Evolutionary conservation across 225 moss, liverwort and hornwort genomes (phyloP).

Genomic region (Ulota crispa): DNA sequence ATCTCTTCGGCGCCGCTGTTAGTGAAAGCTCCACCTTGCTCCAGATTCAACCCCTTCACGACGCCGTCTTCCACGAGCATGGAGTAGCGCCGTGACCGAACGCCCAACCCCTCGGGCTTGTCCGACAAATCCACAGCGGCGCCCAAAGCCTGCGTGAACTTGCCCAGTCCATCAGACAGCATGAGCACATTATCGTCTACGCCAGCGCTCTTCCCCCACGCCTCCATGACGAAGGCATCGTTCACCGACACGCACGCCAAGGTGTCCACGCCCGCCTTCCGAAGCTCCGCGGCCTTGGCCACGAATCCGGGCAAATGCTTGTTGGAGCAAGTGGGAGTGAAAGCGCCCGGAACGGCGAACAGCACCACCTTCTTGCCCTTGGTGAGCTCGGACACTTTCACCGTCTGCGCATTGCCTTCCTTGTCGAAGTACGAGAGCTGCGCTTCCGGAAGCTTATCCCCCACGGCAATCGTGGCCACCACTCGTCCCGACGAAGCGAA

Average conservation of each 20-base stretch:
- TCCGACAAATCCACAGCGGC: constrained; percentile 72
- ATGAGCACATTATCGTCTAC: constrained; percentile 79
- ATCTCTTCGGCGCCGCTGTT: constrained; percentile 84
- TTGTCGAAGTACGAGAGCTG: constrained; percentile 83
- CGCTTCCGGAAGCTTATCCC: constrained; percentile 80
- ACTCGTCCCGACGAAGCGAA: constrained; percentile 14
- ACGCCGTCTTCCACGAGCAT: constrained; percentile 83
- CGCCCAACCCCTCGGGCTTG: constrained; percentile 74
- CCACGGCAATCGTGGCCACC: constrained; percentile 58
- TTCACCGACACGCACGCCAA: constrained; percentile 88
- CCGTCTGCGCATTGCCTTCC: constrained; percentile 71
- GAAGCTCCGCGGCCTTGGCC: constrained; percentile 79
- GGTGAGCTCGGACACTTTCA: constrained; percentile 79
- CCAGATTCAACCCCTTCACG: constrained; percentile 78
- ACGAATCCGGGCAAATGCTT: constrained; percentile 86
- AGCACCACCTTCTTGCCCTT: constrained; percentile 81
- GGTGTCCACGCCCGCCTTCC: constrained; percentile 72
- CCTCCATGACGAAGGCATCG: constrained; percentile 85
- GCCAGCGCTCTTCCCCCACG: constrained; percentile 85
- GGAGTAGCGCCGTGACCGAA: constrained; percentile 76
- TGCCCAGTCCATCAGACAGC: constrained; percentile 68
- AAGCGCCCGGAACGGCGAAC: constrained; percentile 85
- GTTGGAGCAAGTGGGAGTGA: constrained; percentile 83
- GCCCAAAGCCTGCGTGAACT: constrained; percentile 80
- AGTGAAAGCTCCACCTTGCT: constrained; percentile 92